These are phyloP conservation scores for Saccharomycopsis schoenii DNA, from an alignment of 805 yeast genomes.

Conservation along the genomic window DNA sequence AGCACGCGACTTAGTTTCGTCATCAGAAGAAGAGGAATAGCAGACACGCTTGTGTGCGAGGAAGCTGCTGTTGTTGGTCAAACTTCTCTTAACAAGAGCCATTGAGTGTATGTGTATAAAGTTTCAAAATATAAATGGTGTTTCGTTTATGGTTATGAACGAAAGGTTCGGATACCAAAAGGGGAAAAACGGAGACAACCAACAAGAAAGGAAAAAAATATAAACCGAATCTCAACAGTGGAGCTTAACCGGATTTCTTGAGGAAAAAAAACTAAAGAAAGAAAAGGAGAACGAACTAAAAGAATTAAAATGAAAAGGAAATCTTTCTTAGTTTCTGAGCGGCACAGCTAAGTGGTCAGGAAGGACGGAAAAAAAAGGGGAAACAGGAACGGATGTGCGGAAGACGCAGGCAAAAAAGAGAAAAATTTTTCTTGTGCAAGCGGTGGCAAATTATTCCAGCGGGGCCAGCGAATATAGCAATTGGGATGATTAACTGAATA, in stretches of 20 bases:
- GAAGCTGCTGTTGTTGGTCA: neutral
- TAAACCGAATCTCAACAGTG: neutral
- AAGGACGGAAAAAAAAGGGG: neutral
- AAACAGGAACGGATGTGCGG: neutral
- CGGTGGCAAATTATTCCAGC: neutral
- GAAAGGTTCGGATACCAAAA: neutral
- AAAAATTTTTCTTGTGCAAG: neutral
- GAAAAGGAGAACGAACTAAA: neutral
- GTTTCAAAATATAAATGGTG: neutral
- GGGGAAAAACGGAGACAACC: neutral
- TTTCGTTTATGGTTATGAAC: too few relatives aligned
- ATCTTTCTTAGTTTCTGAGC: slow-evolving; percentile 22
- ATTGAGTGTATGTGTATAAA: neutral
- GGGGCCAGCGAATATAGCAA: neutral
- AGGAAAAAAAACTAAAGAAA: neutral
- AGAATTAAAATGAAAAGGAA: neutral
- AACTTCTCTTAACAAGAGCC: slow-evolving; percentile 10
- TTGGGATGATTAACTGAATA: neutral
- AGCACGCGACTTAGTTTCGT: slow-evolving; percentile 1
- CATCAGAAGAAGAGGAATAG: slow-evolving; percentile 15
- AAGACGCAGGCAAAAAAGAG: neutral
- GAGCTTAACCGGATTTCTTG: neutral
- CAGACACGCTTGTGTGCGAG: slow-evolving; percentile 9
- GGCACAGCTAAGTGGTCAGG: slow-evolving; percentile 32
- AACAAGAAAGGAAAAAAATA: neutral